These are phyloP conservation scores for Chernovozyma sophiae-reginae DNA, from an alignment of 1,139 yeast genomes.

Conservation along the genomic window DNA sequence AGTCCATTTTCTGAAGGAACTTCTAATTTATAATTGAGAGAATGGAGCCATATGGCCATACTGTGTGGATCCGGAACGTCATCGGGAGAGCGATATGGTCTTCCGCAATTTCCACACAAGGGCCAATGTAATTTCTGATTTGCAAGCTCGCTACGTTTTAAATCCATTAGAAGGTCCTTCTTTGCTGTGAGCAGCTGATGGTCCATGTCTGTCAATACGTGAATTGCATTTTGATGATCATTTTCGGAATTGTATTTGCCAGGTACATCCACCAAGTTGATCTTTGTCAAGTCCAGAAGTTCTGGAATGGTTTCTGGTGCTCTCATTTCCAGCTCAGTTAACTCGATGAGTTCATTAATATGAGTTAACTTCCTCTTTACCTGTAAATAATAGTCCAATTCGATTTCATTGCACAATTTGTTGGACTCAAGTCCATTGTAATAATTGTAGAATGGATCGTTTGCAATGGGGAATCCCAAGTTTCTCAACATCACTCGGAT, in stretches of 20 bases:
- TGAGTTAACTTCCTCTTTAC: slow-evolving; percentile 17
- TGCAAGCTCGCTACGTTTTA: slow-evolving; percentile 1
- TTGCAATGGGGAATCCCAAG: slow-evolving; percentile 63
- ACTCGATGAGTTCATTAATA: slow-evolving; percentile 6
- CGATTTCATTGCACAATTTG: slow-evolving; percentile 21
- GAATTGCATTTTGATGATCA: too few species aligned
- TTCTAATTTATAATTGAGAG: not conserved
- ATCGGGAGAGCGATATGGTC: not conserved
- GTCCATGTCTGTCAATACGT: too few species aligned
- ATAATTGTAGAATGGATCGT: slow-evolving; percentile 58
- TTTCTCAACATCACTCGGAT: slow-evolving; percentile 68
- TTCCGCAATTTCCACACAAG: slow-evolving; percentile 1
- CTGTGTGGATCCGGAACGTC: not conserved
- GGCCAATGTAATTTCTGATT: not conserved
- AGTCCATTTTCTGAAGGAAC: too few species aligned
- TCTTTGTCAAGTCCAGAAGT: not conserved
- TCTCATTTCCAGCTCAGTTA: not conserved
- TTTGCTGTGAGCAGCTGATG: too few species aligned
- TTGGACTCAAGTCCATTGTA: slow-evolving; percentile 10
- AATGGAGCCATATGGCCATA: slow-evolving; percentile 1
- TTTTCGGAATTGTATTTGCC: too few species aligned
- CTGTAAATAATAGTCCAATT: slow-evolving; percentile 22
- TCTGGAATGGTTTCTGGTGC: not conserved
- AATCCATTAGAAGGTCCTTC: not conserved
- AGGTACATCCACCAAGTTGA: not conserved